Percentiles rank a stretch among this genome's conserved stretches.
phyloP scores from a whole-genome alignment of 306 rosid genomes.

The Lablab purpureus region DNA sequence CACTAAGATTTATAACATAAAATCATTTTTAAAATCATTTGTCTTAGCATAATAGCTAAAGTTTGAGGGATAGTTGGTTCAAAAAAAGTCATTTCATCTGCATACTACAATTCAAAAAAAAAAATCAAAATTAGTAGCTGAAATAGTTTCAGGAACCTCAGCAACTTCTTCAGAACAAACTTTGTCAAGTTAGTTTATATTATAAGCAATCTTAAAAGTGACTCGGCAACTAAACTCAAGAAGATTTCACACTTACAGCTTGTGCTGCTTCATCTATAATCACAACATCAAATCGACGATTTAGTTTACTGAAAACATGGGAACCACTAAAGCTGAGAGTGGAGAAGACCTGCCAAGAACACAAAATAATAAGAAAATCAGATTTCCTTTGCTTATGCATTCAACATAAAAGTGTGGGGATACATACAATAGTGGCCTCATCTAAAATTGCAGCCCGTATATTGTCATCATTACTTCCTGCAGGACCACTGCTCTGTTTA shows the following conservation, averaged over 20 bases:
- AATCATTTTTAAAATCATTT: neutral
- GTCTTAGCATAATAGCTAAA: neutral
- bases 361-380: conserved; percentile 47
- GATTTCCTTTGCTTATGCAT: conserved; percentile 17
- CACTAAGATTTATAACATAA: neutral
- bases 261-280: conserved; percentile 99
- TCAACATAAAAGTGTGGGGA: conserved; percentile 39
- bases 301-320: conserved; percentile 73
- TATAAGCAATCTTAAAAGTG: conserved; percentile 35
- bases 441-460: conserved; percentile 79
- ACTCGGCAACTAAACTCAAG: conserved; percentile 28
- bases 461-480: conserved; percentile 71
- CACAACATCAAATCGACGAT: conserved; percentile 89
- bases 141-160: conserved; percentile 2
- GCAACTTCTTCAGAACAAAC: conserved; percentile 29
- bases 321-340: conserved; percentile 97
- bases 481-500: conserved; percentile 68
- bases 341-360: conserved; percentile 83
- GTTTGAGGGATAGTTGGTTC: neutral
- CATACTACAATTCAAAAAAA: neutral
- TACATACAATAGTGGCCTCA: conserved; percentile 85
- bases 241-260: conserved; percentile 73
- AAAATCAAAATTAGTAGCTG: neutral
- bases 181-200: conserved; percentile 29
- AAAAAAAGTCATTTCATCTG: neutral